These are phyloP conservation scores for Fusarium nurragi DNA, from an alignment of 2,329 filamentous ascomycete genomes.

Conservation along the genomic window DNA sequence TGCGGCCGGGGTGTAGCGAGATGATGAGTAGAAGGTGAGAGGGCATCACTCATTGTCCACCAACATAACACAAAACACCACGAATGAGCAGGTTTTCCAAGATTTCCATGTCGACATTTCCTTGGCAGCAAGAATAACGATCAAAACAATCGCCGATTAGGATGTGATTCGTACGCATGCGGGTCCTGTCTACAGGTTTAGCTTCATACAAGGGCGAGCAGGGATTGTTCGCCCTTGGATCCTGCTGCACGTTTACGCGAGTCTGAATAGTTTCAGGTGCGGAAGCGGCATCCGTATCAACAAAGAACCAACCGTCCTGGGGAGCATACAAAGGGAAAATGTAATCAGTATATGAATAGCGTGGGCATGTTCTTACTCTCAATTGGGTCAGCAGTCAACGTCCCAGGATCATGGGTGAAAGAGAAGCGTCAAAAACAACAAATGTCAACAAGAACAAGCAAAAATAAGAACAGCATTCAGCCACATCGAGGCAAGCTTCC, in stretches of 20 bases:
- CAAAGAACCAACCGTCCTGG: not conserved
- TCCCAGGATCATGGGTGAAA: constrained; percentile 29
- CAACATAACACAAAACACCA: too few species aligned
- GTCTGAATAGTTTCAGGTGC: constrained; percentile 31
- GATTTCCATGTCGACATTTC: constrained; percentile 13
- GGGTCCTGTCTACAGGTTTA: constrained; percentile 11
- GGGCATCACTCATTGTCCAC: too few species aligned
- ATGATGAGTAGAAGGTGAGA: too few species aligned
- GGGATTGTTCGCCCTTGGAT: not conserved
- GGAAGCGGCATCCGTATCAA: constrained; percentile 12
- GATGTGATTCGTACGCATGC: constrained; percentile 17
- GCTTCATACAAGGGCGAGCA: constrained; percentile 11
- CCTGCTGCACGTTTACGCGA: not conserved
- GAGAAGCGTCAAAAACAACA: constrained; percentile 7
- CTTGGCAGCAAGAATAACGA: constrained; percentile 22
- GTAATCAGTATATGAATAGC: not conserved
- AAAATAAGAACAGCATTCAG: constrained; percentile 1
- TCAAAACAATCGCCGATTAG: constrained; percentile 31
- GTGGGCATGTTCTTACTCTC: constrained; percentile 6
- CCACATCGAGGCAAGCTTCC: constrained; percentile 27
- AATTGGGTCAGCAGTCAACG: constrained; percentile 16
- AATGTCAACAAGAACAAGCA: constrained; percentile 8
- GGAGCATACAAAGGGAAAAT: not conserved
- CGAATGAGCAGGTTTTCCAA: constrained; percentile 21
- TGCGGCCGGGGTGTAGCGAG: constrained; percentile 38